Percentiles rank a stretch among this genome's conserved stretches.
Conservation (phyloP, 2,329 filamentous ascomycete species). For the Fusarium tjaetaba region DNA sequence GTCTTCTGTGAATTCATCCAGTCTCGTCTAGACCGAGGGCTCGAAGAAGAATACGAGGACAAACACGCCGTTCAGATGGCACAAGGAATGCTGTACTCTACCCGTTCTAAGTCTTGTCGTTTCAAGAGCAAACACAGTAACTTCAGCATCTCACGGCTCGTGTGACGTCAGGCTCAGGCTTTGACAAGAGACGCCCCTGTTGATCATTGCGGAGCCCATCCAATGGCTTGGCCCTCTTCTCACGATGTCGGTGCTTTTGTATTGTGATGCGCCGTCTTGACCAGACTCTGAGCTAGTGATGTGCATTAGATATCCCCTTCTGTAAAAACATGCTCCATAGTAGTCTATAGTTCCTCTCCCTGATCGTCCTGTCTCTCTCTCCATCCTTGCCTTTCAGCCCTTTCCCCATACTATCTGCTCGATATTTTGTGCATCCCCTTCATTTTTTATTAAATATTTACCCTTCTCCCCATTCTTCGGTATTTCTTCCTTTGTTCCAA, state of each 20-base stretch:
- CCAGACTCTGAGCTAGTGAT: conserved; percentile 29
- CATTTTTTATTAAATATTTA: conserved; percentile 14
- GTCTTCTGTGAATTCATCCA: not conserved
- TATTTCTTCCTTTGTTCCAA: not conserved
- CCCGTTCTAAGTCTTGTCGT: conserved; percentile 1
- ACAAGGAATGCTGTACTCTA: not conserved
- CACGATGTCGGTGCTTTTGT: conserved; percentile 15
- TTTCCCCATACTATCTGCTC: conserved; percentile 13
- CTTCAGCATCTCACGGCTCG: not conserved
- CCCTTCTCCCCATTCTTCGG: not conserved
- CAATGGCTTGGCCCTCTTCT: conserved; percentile 17
- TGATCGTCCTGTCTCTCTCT: conserved; percentile 20
- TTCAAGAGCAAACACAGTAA: conserved; percentile 34
- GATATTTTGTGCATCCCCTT: conserved; percentile 30
- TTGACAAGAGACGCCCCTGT: conserved; percentile 23
- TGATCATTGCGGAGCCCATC: conserved; percentile 29
- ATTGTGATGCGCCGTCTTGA: conserved; percentile 34
- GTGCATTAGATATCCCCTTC: conserved; percentile 33
- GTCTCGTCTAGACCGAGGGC: not conserved
- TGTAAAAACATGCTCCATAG: conserved; percentile 15
- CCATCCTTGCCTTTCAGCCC: conserved; percentile 8
- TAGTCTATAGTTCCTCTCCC: conserved; percentile 8
- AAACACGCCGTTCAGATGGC: conserved; percentile 8
- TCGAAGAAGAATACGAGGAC: conserved; percentile 4
- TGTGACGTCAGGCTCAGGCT: conserved; percentile 32